Evolutionary conservation across 768 basidiomycete genomes (phyloP).

Genomic region (Fomitopsis pulvina): DNA sequence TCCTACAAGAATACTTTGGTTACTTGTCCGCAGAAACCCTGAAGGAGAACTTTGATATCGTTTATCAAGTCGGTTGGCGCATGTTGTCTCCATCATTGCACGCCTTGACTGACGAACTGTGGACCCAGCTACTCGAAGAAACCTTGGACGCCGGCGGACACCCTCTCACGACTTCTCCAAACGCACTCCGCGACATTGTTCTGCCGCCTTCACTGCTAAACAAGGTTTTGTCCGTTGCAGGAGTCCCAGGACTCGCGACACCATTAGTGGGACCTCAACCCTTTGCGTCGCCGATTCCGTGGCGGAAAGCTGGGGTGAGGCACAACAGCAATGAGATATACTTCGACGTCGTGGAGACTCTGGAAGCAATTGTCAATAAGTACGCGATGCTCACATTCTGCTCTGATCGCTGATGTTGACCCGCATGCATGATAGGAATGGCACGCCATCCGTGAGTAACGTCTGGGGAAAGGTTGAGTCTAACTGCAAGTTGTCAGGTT

Average conservation of each 20-base stretch:
- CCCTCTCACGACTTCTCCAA: slow-evolving; percentile 85
- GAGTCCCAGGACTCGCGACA: slow-evolving; percentile 37
- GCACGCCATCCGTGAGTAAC: slow-evolving; percentile 55
- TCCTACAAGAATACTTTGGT: slow-evolving; percentile 83
- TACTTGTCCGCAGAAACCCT: slow-evolving; percentile 72
- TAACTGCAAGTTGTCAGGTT: slow-evolving; percentile 74
- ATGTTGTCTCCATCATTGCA: neutral
- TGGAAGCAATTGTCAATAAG: slow-evolving; percentile 76
- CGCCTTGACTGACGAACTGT: neutral
- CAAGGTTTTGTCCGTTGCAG: slow-evolving; percentile 42
- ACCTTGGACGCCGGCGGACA: slow-evolving; percentile 91
- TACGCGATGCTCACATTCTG: slow-evolving; percentile 25
- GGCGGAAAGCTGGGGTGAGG: slow-evolving; percentile 79
- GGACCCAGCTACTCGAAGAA: slow-evolving; percentile 77
- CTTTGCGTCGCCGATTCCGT: slow-evolving; percentile 89
- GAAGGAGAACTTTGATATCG: slow-evolving; percentile 90
- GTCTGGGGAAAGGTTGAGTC: slow-evolving; percentile 76
- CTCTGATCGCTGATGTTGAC: neutral
- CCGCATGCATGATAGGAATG: slow-evolving; percentile 43
- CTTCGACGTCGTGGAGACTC: slow-evolving; percentile 83
- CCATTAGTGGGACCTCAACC: slow-evolving; percentile 32
- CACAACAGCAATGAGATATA: slow-evolving; percentile 90
- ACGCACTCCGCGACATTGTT: slow-evolving; percentile 88
- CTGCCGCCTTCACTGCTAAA: slow-evolving; percentile 79
- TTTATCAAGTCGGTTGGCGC: slow-evolving; percentile 67